phyloP scores from a whole-genome alignment of 2,329 filamentous ascomycete species.

The Ophiostoma sp. region DNA sequence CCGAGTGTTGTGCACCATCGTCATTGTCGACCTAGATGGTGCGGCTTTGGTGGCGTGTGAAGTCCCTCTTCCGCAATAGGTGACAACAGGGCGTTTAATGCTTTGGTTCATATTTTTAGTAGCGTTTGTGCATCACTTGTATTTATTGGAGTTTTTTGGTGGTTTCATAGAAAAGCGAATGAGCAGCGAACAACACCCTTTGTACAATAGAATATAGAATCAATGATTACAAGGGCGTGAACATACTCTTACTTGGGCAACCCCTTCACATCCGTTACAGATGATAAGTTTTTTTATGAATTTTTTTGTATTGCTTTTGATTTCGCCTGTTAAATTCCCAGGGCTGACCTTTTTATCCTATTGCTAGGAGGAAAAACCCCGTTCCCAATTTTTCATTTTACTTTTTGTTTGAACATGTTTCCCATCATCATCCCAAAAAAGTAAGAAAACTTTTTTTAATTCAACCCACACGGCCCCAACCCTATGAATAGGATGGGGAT shows the following conservation, averaged over 20 bases:
- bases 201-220: too few species aligned
- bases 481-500: not conserved
- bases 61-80: not conserved
- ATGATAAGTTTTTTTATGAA: not conserved
- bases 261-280: too few species aligned
- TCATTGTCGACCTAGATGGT: not conserved
- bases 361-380: not conserved
- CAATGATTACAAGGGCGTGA: too few species aligned
- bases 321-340: constrained; percentile 13
- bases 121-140: too few species aligned
- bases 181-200: too few species aligned
- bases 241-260: too few species aligned
- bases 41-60: not conserved
- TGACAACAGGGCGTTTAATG: not conserved
- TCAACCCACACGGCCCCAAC: constrained; percentile 16
- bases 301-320: constrained; percentile 14
- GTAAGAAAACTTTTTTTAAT: constrained; percentile 19
- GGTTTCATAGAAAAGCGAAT: too few species aligned
- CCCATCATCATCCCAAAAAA: constrained; percentile 17
- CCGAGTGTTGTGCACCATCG: constrained; percentile 25
- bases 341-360: constrained; percentile 5
- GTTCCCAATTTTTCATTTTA: constrained; percentile 12
- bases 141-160: too few species aligned
- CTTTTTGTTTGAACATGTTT: not conserved
- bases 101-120: not conserved